Percentiles rank a stretch among this genome's conserved stretches.
phyloP scores from a whole-genome alignment of 768 basidiomycete genomes.

The Sutorius australiensis region DNA sequence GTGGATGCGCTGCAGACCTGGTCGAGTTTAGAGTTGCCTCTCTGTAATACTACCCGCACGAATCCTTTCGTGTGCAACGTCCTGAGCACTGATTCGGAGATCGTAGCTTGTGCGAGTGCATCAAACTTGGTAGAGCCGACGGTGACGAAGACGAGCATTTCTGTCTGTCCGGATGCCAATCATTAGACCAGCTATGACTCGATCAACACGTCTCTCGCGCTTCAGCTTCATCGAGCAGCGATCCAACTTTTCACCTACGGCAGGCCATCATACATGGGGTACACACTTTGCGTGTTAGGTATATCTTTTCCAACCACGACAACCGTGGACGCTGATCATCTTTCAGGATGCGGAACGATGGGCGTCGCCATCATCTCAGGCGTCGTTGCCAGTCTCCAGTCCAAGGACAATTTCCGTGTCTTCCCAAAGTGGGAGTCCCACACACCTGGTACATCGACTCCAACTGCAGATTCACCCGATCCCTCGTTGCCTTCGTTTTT shows the following conservation, averaged over 20 bases:
- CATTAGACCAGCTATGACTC: slow-evolving; percentile 6
- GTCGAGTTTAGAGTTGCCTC: slow-evolving; percentile 61
- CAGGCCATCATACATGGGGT: slow-evolving; percentile 75
- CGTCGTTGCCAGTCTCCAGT: slow-evolving; percentile 77
- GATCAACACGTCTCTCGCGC: background rate
- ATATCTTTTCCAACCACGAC: slow-evolving; percentile 7
- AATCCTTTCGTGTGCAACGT: slow-evolving; percentile 55
- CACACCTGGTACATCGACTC: slow-evolving; percentile 72
- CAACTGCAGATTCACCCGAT: slow-evolving; percentile 51
- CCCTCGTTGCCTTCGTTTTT: slow-evolving; percentile 74
- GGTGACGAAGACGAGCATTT: slow-evolving; percentile 62
- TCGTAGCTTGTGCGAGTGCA: slow-evolving; percentile 55
- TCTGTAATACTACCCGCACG: slow-evolving; percentile 64
- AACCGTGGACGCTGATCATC: slow-evolving; percentile 16
- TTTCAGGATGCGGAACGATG: slow-evolving; percentile 95
- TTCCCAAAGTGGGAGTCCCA: slow-evolving; percentile 61
- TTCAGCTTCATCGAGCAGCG: background rate
- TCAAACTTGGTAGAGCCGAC: slow-evolving; percentile 91
- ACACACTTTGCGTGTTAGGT: slow-evolving; percentile 89
- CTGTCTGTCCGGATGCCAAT: background rate
- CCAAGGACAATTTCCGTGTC: slow-evolving; percentile 32
- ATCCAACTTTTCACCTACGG: background rate
- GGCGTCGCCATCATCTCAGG: slow-evolving; percentile 94
- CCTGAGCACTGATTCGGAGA: slow-evolving; percentile 57
- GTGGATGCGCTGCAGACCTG: slow-evolving; percentile 20